phyloP scores from a whole-genome alignment of 2,329 filamentous ascomycete species.

The Ceratocystis huliohia region DNA sequence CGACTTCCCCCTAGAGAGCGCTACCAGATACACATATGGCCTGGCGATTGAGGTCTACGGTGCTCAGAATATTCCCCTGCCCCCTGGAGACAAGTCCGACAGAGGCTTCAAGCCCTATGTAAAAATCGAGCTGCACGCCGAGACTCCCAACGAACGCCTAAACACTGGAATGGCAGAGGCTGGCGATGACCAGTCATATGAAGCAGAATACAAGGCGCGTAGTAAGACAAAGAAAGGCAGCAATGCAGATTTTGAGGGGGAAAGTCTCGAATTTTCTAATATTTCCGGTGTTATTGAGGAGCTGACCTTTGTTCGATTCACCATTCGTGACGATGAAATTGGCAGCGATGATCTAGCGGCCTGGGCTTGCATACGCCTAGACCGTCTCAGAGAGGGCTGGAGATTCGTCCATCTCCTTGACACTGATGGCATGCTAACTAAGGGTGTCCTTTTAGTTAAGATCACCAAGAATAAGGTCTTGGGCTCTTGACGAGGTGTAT shows the following conservation, averaged over 20 bases:
- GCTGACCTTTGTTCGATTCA: constrained; percentile 65
- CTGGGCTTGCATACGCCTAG: constrained; percentile 80
- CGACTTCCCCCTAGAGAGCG: constrained; percentile 8
- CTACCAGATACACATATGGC: constrained; percentile 48
- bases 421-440: constrained; percentile 49
- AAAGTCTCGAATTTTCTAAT: constrained; percentile 44
- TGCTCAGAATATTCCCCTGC: constrained; percentile 62
- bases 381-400: constrained; percentile 63
- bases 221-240: constrained; percentile 46
- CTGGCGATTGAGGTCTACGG: constrained; percentile 63
- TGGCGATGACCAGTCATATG: constrained; percentile 27
- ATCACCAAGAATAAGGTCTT: constrained; percentile 47
- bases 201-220: constrained; percentile 43
- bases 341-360: constrained; percentile 66
- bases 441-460: constrained; percentile 60
- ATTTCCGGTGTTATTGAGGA: constrained; percentile 50
- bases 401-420: constrained; percentile 67
- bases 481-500: not conserved
- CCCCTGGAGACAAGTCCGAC: constrained; percentile 36
- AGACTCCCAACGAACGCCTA: constrained; percentile 42
- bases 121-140: constrained; percentile 72
- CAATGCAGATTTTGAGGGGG: constrained; percentile 49
- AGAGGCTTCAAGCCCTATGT: constrained; percentile 64
- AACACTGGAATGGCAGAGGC: constrained; percentile 31
- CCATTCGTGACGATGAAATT: constrained; percentile 77